Base-by-base conservation (phyloP, 2,329 filamentous ascomycete species). In the Triangularia setosa region DNA sequence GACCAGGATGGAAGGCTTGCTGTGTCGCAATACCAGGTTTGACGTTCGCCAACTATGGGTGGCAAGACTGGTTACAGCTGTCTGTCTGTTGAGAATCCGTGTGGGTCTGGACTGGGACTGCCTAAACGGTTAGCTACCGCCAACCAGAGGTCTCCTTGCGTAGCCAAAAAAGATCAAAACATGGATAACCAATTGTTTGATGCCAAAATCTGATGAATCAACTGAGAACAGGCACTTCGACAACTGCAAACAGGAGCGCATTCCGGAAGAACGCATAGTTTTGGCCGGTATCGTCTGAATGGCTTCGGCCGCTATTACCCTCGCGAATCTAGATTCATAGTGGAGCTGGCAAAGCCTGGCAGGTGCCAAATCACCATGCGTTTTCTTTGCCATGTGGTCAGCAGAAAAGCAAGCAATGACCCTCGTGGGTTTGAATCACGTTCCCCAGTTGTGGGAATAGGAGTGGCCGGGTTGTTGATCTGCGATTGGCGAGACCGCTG, bases 111-210 rank as follows among this genome's bases (percentile, higher is more conserved):
- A 48, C 40, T 48, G 40, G 40, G 16, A 21, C n/a, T n/a, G 40
- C 23, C 58, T 48, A 14, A 27, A 48, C 57, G 57, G 57, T 40
- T 59, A 59, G 33, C 57, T 27, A 59, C 57, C 35, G 40, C n/a
- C 40, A 21, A 44, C 8, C 58, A 60, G 40, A 53, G 40, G 16
- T 23, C 28, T 27, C 40, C 24, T 30, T 14, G 58, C 7, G 40
- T n/a, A 60, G n/a, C 58, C 58, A 60, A 16, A 52, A 30, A 30
- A 3, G 21, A 18, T 18, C 18, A 25, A 5, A 16, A 44, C 58
- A 48, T 60, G 58, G 58, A 11, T 53, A 33, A 27, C 58, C 58
- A 60, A 60, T 59, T 60, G 58, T 60, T 60, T 60, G 58, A 48
- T 27, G 28, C 25, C 35, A 60, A n/a, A 60, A 52, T 59, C 33